Evolutionary conservation across 1,284 basidiomycete genomes (phyloP).

Genomic region (Ustilago trichophora): DNA sequence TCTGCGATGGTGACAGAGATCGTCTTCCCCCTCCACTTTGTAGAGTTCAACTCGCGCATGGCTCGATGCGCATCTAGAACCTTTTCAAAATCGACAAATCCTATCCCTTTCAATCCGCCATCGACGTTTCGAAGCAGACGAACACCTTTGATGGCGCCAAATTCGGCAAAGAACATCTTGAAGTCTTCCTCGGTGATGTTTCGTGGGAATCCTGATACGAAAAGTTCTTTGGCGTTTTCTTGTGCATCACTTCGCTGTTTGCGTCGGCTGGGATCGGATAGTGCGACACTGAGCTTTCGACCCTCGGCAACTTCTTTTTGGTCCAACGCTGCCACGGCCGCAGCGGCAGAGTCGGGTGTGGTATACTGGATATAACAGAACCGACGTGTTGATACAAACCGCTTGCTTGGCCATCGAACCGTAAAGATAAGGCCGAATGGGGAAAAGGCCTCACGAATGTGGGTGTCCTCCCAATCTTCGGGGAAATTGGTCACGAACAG

Average conservation of each 20-base stretch:
- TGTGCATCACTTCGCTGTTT: conserved; percentile 86
- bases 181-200: conserved; percentile 79
- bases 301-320: conserved; percentile 74
- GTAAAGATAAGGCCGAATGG: conserved; percentile 91
- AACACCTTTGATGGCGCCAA: conserved; percentile 83
- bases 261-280: conserved; percentile 89
- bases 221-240: conserved; percentile 81
- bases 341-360: conserved; percentile 80
- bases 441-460: conserved; percentile 78
- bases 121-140: conserved; percentile 79
- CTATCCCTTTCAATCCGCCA: conserved; percentile 82
- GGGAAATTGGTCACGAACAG: conserved; percentile 97
- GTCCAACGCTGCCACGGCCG: conserved; percentile 80
- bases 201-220: conserved; percentile 82
- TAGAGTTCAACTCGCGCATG: conserved; percentile 56
- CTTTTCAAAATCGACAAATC: conserved; percentile 86
- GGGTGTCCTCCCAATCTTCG: conserved; percentile 79
- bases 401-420: conserved; percentile 97
- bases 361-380: conserved; percentile 96
- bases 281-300: conserved; percentile 77
- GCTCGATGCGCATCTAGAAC: conserved; percentile 58
- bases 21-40: conserved; percentile 52
- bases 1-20: conserved; percentile 54
- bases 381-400: conserved; percentile 85
- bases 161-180: conserved; percentile 74